Percentiles rank a stretch among this genome's conserved stretches.
Conservation (phyloP, 2,329 filamentous ascomycete species). For the Podosphaera xanthii region DNA sequence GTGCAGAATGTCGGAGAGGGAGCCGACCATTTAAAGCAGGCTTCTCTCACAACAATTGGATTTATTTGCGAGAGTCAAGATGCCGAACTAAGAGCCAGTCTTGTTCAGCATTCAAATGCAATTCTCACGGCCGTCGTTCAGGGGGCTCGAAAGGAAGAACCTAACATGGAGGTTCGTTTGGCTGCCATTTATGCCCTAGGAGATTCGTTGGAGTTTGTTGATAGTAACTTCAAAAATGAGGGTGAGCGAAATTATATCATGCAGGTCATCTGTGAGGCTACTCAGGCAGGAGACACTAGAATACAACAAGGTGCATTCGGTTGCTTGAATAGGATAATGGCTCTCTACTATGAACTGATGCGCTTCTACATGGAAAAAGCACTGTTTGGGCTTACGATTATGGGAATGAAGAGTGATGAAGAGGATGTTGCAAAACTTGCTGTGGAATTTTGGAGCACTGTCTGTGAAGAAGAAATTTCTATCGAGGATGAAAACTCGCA, state of each 20-base stretch:
- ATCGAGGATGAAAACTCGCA: conserved; percentile 93
- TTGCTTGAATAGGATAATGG: conserved; percentile 97
- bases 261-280: conserved; percentile 98
- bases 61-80: conserved; percentile 97
- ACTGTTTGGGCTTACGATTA: conserved; percentile 85
- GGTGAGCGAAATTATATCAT: conserved; percentile 99
- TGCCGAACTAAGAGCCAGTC: conserved; percentile 54
- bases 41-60: conserved; percentile 86
- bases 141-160: conserved; percentile 88
- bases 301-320: conserved; percentile 94
- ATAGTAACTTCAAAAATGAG: conserved; percentile 97
- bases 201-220: conserved; percentile 91
- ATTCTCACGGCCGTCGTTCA: conserved; percentile 96
- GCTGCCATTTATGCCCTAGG: conserved; percentile 85
- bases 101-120: conserved; percentile 79
- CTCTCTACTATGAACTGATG: conserved; percentile 98
- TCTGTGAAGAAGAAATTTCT: conserved; percentile 93
- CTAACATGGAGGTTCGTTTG: conserved; percentile 71
- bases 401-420: conserved; percentile 95
- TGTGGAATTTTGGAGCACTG: conserved; percentile 99
- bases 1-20: conserved; percentile 86
- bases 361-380: conserved; percentile 99
- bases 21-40: conserved; percentile 72
- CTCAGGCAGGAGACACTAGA: conserved; percentile 70
- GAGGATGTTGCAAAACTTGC: conserved; percentile 96